phyloP scores from a whole-genome alignment of 2,329 filamentous ascomycete species.

The Fusarium bulbicola region DNA sequence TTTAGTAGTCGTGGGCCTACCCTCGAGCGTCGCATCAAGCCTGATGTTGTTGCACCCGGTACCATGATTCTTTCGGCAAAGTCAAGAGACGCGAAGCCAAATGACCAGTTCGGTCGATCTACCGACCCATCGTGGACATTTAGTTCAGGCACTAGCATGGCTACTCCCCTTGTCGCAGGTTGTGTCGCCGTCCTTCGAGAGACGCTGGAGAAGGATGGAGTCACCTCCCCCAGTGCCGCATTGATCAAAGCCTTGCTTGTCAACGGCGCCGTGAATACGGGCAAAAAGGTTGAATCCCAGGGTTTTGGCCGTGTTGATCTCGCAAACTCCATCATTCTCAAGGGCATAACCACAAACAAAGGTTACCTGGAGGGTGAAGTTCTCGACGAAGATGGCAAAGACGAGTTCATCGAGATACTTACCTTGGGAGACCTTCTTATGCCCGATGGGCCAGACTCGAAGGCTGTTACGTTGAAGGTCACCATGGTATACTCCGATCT shows the following conservation, averaged over 20 bases:
- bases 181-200: not conserved
- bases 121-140: not conserved
- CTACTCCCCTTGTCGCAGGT: not conserved
- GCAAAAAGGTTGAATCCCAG: not conserved
- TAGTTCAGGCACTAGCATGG: not conserved
- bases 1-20: not conserved
- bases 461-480: not conserved
- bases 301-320: not conserved
- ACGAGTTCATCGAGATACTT: not conserved
- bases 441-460: not conserved
- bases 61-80: not conserved
- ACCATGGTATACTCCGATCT: not conserved
- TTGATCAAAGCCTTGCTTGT: not conserved
- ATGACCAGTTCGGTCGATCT: fast-evolving
- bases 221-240: not conserved
- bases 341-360: not conserved
- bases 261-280: not conserved
- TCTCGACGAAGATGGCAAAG: fast-evolving
- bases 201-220: not conserved
- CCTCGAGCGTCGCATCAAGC: not conserved
- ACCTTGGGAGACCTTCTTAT: not conserved
- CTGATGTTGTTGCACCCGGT: not conserved
- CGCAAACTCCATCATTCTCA: not conserved
- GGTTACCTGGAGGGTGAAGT: not conserved
- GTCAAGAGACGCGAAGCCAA: not conserved